phyloP scores from a whole-genome alignment of 2,329 filamentous ascomycete genomes.

The Aspergillus sp. region DNA sequence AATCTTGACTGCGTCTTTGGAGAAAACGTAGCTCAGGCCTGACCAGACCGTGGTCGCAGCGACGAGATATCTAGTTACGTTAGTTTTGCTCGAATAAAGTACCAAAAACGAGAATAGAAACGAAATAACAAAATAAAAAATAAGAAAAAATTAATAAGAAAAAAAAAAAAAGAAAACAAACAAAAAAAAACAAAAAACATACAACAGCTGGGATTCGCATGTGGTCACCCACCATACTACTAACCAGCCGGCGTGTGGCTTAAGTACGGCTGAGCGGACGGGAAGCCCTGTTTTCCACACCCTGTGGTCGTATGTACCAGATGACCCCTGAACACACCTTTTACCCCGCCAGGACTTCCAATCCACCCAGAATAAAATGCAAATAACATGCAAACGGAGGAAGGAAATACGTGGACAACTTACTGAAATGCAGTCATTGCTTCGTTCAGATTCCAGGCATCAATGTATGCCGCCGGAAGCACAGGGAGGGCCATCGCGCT shows the following conservation, averaged over 20 bases:
- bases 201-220: conserved; percentile 49
- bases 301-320: conserved; percentile 47
- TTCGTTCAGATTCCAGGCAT: conserved; percentile 58
- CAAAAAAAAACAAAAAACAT: conserved; percentile 31
- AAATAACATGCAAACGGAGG: not conserved
- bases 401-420: conserved; percentile 21
- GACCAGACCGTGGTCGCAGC: conserved; percentile 91
- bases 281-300: conserved; percentile 51
- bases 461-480: conserved; percentile 58
- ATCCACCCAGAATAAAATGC: not conserved
- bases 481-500: conserved; percentile 79
- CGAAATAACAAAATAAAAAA: not conserved
- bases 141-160: not conserved
- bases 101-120: not conserved
- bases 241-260: conserved; percentile 50
- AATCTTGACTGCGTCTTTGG: conserved; percentile 89
- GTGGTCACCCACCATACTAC: conserved; percentile 52
- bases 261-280: conserved; percentile 52
- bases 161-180: not conserved
- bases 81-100: not conserved
- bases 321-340: not conserved
- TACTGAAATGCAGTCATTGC: conserved; percentile 54
- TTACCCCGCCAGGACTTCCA: conserved; percentile 15
- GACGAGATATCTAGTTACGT: conserved; percentile 69
- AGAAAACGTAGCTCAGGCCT: conserved; percentile 86